Evolutionary conservation across 2,329 filamentous ascomycete species (phyloP).

Genomic region (Lecanicillium sp.): DNA sequence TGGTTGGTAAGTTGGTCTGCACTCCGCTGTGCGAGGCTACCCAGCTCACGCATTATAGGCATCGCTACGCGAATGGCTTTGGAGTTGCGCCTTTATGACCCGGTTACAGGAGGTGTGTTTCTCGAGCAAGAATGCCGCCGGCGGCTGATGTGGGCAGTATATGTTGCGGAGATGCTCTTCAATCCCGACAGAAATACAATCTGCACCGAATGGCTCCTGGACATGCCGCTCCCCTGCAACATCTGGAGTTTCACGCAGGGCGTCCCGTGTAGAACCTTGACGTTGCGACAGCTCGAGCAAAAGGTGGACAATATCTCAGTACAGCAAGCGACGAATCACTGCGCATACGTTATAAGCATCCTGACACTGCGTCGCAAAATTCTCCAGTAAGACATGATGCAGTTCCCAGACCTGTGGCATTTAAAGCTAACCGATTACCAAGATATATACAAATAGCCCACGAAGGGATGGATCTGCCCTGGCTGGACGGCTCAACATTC

Average conservation of each 20-base stretch:
- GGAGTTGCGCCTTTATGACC: not conserved
- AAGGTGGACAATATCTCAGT: not conserved
- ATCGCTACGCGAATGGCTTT: not conserved
- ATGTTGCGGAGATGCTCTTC: not conserved
- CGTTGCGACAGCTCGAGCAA: not conserved
- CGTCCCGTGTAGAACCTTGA: not conserved
- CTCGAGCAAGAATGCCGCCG: constrained; percentile 1
- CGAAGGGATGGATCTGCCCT: not conserved
- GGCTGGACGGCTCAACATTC: not conserved
- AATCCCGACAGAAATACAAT: not conserved
- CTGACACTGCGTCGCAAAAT: not conserved
- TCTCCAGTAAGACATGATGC: not conserved
- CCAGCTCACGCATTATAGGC: not conserved
- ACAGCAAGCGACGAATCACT: constrained; percentile 1
- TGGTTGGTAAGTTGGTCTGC: not conserved
- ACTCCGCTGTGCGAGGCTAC: not conserved
- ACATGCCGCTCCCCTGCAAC: not conserved
- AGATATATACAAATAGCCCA: not conserved
- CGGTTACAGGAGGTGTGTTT: not conserved
- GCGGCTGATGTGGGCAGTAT: constrained; percentile 1
- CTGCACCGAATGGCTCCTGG: not conserved
- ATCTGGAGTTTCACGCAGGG: constrained; percentile 1
- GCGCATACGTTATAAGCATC: constrained; percentile 1
- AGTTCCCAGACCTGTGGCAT: too few species aligned
- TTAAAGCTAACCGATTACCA: not conserved